Conservation (phyloP, 306 rosid genomes). For the Cicer yamashitae region DNA sequence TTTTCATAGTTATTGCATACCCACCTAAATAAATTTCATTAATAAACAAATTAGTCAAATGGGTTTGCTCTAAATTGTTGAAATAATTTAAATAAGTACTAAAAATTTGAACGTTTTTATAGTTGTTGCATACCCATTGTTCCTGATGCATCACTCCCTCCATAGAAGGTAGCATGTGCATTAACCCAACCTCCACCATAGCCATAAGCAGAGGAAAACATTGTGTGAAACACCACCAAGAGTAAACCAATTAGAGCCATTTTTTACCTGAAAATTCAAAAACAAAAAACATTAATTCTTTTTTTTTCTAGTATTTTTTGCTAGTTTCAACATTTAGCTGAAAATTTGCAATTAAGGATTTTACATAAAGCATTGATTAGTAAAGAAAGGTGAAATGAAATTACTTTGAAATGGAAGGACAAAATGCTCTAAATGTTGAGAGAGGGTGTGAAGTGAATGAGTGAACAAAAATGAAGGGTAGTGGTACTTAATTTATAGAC, state of each 20-base stretch:
- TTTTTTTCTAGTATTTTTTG: background rate
- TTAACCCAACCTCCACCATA: slow-evolving; percentile 76
- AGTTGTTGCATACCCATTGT: slow-evolving; percentile 82
- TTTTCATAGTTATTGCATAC: too few species aligned
- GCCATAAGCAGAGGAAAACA: slow-evolving; percentile 62
- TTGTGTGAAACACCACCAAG: slow-evolving; percentile 56
- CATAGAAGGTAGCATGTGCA: slow-evolving; percentile 97
- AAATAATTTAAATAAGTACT: too few species aligned
- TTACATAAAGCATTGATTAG: slow-evolving; percentile 3
- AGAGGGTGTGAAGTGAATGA: slow-evolving; percentile 50
- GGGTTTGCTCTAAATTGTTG: background rate
- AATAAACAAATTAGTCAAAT: slow-evolving; percentile 14
- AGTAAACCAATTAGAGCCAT: slow-evolving; percentile 62
- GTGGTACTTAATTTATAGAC: slow-evolving; percentile 59
- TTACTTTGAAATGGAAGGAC: slow-evolving; percentile 51
- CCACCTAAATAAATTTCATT: slow-evolving; percentile 63
- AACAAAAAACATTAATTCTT: slow-evolving; percentile 12
- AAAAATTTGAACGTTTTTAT: too few species aligned
- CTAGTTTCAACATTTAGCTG: slow-evolving; percentile 21
- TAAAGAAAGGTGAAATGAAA: slow-evolving; percentile 5
- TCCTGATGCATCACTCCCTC: slow-evolving; percentile 98
- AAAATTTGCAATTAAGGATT: background rate
- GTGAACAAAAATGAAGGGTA: slow-evolving; percentile 49
- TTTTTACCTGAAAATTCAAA: slow-evolving; percentile 55
- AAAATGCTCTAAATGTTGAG: background rate